phyloP scores from a whole-genome alignment of 331 rosid genomes.

The Ulmus americana region DNA sequence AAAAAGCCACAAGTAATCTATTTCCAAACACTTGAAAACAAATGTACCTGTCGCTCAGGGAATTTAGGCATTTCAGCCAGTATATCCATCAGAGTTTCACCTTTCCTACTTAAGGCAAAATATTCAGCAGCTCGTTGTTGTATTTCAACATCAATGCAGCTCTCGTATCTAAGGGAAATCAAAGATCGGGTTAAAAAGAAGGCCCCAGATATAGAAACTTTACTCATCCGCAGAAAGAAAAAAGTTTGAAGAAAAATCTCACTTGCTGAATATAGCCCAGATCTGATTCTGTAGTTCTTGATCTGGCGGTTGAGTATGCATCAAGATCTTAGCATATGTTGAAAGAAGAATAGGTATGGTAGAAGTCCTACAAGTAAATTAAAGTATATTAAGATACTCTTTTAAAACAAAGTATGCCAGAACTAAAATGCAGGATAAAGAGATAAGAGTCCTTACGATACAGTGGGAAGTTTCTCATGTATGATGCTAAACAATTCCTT shows the following conservation, averaged over 20 bases:
- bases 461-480: conserved; percentile 97
- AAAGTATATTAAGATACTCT: conserved; percentile 21
- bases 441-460: conserved; percentile 60
- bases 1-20: conserved; percentile 12
- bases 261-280: conserved; percentile 91
- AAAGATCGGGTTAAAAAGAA: conserved; percentile 21
- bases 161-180: conserved; percentile 63
- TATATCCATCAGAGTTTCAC: conserved; percentile 73
- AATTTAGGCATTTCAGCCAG: conserved; percentile 99
- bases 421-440: conserved; percentile 12
- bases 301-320: conserved; percentile 96
- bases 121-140: conserved; percentile 98
- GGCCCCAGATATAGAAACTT: conserved; percentile 8
- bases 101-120: conserved; percentile 84
- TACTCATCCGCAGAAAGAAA: conserved; percentile 12
- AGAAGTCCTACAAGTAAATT: conserved; percentile 59
- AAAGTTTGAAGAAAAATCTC: conserved; percentile 34
- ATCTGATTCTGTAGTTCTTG: conserved; percentile 91
- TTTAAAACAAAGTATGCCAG: conserved; percentile 8
- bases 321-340: conserved; percentile 91
- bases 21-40: conserved; percentile 13
- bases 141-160: conserved; percentile 96
- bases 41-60: conserved; percentile 90
- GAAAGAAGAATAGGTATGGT: conserved; percentile 90
- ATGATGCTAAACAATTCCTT: conserved; percentile 74